Evolutionary conservation across 2,329 filamentous ascomycete genomes (phyloP), one percentile per base, ranked within the genome.

Genomic region (Rasamsonia emersonii): DNA sequence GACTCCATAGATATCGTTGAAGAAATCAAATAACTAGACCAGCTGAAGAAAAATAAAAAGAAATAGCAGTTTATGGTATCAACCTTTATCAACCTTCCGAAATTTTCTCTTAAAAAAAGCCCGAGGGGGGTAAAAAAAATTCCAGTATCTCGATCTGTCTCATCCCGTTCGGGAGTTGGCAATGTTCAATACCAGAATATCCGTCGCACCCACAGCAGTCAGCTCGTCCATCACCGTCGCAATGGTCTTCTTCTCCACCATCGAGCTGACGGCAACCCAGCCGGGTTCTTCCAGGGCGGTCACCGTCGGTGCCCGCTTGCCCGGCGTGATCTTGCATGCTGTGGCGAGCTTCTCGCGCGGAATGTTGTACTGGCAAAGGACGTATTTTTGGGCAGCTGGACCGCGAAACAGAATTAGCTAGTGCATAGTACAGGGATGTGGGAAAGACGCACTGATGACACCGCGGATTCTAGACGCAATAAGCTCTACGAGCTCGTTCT

Each of bases 341-440:
- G 68, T 65, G 5, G 68, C 51, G 35, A 98, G 74, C 33, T 75
- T 73, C 28, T 62, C 56, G 39, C 88, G 77, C 46, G 83, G 73
- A 37, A 96, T 76, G 64, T 98, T 98, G 71, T 96, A 98, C 54
- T 93, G 86, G 68, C 91, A 96, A 18, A 96, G 75, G 17, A 96
- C 86, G 55, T 83, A 96, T 60, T 78, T 81, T 65, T 98, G 86
- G 7, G 91, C 91, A 24, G 86, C 74, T 77, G 40, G 1, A 20
- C 24, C 27, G 15, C 27, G 16, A 28, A 10, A 9, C 14, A 11
- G 2, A 18, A 14, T 31, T 13, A 28, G n/a, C 18, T 28, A 32
- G 10, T 18, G 16, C 23, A 35, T 15, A 20, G 17, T 24, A 18
- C 14, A n/a, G 9, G 9, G 9, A 10, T 21, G n/a, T n/a, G 13